Evolutionary conservation across 2,329 filamentous ascomycete species (phyloP), one percentile per base, ranked within the genome.

Genomic region (Tothia fuscella): DNA sequence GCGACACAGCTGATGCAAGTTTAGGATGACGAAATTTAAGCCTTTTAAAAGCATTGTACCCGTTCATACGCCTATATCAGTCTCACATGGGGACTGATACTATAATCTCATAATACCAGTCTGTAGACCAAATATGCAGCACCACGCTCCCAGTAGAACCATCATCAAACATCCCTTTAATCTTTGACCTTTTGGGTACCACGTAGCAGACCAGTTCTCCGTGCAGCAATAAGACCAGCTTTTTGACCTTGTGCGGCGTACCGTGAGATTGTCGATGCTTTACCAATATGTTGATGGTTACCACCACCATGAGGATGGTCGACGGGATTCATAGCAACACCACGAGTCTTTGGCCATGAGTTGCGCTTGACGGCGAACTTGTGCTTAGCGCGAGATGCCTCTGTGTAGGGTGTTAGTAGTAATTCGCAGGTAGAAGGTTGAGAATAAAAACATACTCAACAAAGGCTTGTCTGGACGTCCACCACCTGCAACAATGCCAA

Each of bases 161-260:
- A 24, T 26, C 28, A 34, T 35, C 14, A 9, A 52, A 44, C 47
- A 40, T 17, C 41, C 48, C 48, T 53, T 53, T 62, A 63, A 46
- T 98, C 93, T 86, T 98, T 98, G 67, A 79, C 86, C 85, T 98
- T 98, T 77, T 98, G 91, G 66, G 91, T 96, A 93, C 91, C 91
- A 74, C 91, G 89, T 67, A 98, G 80, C 72, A 98, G 80, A 95
- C 91, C 91, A 70, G 91, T 98, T 79, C 93, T 85, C 72, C 91
- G 80, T 71, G 91, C 91, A 71, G 91, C 91, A 74, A 98, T 98
- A 66, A 98, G 89, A 95, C 91, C 91, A 62, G 91, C 91, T 80
- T 98, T 98, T 76, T 98, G 91, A 83, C 91, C 91, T 72, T 87
- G 82, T 68, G 81, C 82, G 62, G 91, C 91, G 75, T 93, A 94